Evolutionary conservation across 1,139 yeast species (phyloP), one percentile per base, ranked within the genome.

Genomic region (Yamadazyma membranifaciens): DNA sequence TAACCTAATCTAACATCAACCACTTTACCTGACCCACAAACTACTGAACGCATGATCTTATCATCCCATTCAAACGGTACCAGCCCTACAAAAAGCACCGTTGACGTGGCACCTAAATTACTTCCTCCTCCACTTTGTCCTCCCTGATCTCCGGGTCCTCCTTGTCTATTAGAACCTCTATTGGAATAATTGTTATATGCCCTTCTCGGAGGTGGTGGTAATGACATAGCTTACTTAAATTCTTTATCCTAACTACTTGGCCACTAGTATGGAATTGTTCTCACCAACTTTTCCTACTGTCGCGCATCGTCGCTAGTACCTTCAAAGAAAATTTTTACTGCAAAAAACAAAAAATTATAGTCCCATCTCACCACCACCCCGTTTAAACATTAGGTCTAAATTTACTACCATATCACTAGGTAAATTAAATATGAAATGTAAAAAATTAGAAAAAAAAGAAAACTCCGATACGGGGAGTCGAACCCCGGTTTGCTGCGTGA

Each of bases 401-500:
- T 4, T 7, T 9, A 3, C 15, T 28, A 7, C 16, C 16, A 25
- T 6, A 9, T 25, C 28, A 25, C 6, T 22, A 25, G 13, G 31
- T 28, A 16, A 28, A 12, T 4, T 4, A 20, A 6, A 15, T 28
- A 13, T 16, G 6, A 13, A 6, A 28, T 10, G 28, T n/a, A 25
- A 25, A 25, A 27, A 27, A 20, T n/a, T 29, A 33, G n/a, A n/a
- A n/a, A n/a, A n/a, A n/a, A 33, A 38, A 27, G 9, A 32, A 25
- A 10, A 20, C 25, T 80, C 84, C 84, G 83, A 78, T 78, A 74
- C 84, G 80, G 84, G 85, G 85, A 79, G 81, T 80, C 82, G 84
- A 80, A 79, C 84, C 84, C 84, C 80, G 84, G 81, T 75, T 72
- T 79, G 83, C 83, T 75, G 84, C 82, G 84, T 79, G 84, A 79